Base-by-base conservation (phyloP, 306 rosid species). In the Castanopsis chinensis region DNA sequence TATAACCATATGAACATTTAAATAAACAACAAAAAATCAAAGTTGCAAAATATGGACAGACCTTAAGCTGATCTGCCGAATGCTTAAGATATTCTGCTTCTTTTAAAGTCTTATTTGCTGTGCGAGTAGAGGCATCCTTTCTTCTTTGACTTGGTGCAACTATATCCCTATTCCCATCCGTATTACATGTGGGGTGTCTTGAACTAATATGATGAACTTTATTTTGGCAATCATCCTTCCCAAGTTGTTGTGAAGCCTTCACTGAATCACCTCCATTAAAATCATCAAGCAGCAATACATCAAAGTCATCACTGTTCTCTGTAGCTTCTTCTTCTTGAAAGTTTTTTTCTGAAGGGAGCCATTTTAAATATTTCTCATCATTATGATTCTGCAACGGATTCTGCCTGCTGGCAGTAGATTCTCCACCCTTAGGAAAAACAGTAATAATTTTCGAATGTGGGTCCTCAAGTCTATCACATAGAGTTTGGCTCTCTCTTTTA, bases 31-130 rank as follows among this genome's bases (percentile, higher is more conserved):
- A 23, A 19, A n/a, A 13, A 35, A 68, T 35, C 5, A 35, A 45
- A 68, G 27, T 23, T 19, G 28, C 72, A 68, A 6, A 9, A 19
- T 19, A 35, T 4, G 25, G 65, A 68, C 25, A 33, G 25, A 96
- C 99, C 98, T 89, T 96, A 27, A 91, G 72, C 72, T 97, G 96
- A 71, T 96, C 99, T 8, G 97, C 98, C 74, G 89, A 81, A 81
- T 93, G 98, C 87, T 96, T 96, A 30, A 96, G 86, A 84, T 89
- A 93, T 85, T 73, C 90, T 76, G 97, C 98, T 86, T 96, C 99
- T 87, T 87, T 93, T 83, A 93, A 33, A 85, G 94, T 93, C 85
- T 72, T 86, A 78, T 80, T 91, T 81, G 88, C 93, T 73, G 93
- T 89, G 58, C 87, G 90, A 85, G 81, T 87, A 78, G 89, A 71